phyloP scores from a whole-genome alignment of 768 basidiomycete genomes.

The Cystofilobasidium ferigula region DNA sequence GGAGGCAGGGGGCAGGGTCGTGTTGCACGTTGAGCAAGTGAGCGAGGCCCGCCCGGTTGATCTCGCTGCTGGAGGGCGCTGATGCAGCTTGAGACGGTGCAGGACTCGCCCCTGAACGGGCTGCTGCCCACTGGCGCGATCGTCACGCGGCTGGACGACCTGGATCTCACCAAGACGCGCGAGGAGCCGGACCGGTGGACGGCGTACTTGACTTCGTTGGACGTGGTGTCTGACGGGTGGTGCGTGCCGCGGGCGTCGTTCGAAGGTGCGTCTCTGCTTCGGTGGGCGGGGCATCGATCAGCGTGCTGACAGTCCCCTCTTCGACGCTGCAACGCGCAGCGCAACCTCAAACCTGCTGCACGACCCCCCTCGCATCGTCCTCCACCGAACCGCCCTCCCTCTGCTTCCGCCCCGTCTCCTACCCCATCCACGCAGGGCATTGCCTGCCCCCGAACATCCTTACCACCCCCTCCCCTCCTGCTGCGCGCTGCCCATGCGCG shows the following conservation, averaged over 20 bases:
- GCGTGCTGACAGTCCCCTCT: not conserved
- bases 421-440: not conserved
- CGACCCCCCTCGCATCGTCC: not conserved
- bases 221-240: constrained; percentile 9
- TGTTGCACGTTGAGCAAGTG: not conserved
- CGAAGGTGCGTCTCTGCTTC: not conserved
- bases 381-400: not conserved
- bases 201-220: not conserved
- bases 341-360: not conserved
- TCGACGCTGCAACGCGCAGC: not conserved
- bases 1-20: constrained; percentile 1
- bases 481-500: not conserved
- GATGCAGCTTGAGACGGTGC: too few species aligned
- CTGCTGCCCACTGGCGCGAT: constrained; percentile 3
- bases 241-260: constrained; percentile 9
- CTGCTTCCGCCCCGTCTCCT: not conserved
- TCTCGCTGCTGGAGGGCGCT: too few species aligned
- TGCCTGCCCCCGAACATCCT: constrained; percentile 3
- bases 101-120: not conserved
- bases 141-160: constrained; percentile 20
- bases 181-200: constrained; percentile 11
- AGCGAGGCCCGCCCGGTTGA: not conserved
- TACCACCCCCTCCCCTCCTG: not conserved
- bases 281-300: too few species aligned
- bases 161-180: not conserved